Evolutionary conservation across 2,329 filamentous ascomycete genomes (phyloP).

Genomic region (Aureobasidium sp.): DNA sequence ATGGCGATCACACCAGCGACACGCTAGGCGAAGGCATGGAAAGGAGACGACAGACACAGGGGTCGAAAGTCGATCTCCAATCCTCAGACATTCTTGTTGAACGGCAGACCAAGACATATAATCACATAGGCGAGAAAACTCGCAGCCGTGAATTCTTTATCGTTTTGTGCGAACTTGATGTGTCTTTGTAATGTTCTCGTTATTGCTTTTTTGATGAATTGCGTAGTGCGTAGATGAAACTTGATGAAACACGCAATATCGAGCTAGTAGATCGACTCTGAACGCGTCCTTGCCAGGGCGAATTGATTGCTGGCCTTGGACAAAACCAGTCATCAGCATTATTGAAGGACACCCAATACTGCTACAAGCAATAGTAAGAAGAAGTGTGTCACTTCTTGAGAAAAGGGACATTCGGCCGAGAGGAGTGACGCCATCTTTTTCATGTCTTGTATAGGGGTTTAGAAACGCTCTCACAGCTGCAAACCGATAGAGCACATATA

Average conservation of each 20-base stretch:
- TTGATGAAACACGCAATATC: constrained; percentile 10
- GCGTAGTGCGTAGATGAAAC: constrained; percentile 9
- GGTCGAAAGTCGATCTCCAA: background rate
- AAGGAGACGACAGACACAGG: background rate
- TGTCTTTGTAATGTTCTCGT: background rate
- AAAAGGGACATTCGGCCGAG: background rate
- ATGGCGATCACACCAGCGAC: background rate
- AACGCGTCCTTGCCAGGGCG: background rate
- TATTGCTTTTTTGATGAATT: background rate
- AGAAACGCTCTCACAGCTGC: background rate
- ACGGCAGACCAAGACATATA: background rate
- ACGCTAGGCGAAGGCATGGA: background rate
- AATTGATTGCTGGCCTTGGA: background rate
- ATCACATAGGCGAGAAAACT: background rate
- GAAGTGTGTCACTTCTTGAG: background rate
- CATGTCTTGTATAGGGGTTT: constrained; percentile 11
- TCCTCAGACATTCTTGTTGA: background rate
- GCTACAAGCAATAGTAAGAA: background rate
- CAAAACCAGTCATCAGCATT: background rate
- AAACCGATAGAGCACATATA: background rate
- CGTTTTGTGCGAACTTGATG: background rate
- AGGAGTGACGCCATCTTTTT: background rate
- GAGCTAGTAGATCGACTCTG: constrained; percentile 2
- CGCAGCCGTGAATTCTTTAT: no score
- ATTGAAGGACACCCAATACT: background rate